Conservation (phyloP, 768 basidiomycete species). For the Russula ochroleuca region DNA sequence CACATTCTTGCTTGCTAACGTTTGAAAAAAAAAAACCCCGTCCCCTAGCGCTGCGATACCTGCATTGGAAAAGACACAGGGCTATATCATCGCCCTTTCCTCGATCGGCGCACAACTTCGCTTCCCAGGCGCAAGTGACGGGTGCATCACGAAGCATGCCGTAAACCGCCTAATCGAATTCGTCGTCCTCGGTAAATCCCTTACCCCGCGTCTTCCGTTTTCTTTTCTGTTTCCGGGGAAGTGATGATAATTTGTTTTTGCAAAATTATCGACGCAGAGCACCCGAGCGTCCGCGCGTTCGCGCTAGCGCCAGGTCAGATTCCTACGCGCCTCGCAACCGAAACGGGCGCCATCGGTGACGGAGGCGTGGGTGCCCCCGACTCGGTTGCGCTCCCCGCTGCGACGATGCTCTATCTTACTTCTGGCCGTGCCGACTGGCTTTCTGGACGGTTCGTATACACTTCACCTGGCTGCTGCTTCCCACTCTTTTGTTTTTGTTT, state of each 20-base stretch:
- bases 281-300: conserved; percentile 8
- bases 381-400: conserved; percentile 1
- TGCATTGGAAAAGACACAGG: neutral
- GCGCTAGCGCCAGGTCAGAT: conserved; percentile 7
- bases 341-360: neutral
- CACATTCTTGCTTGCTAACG: neutral
- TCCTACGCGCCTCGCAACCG: neutral
- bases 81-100: conserved; percentile 1
- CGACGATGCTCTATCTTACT: conserved; percentile 13
- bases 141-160: conserved; percentile 1
- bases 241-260: neutral
- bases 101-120: neutral
- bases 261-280: conserved; percentile 6
- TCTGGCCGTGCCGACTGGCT: conserved; percentile 15
- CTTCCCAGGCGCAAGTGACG: conserved; percentile 12
- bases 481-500: neutral
- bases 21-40: no score
- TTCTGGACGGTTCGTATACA: conserved; percentile 13
- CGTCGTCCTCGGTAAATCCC: conserved; percentile 3
- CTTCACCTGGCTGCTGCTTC: neutral
- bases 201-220: neutral
- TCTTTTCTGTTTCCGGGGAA: neutral
- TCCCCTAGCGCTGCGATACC: neutral
- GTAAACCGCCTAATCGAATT: conserved; percentile 19
- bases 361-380: neutral